Conservation (phyloP, 1,284 basidiomycete species). For the Dichomitus squalens region DNA sequence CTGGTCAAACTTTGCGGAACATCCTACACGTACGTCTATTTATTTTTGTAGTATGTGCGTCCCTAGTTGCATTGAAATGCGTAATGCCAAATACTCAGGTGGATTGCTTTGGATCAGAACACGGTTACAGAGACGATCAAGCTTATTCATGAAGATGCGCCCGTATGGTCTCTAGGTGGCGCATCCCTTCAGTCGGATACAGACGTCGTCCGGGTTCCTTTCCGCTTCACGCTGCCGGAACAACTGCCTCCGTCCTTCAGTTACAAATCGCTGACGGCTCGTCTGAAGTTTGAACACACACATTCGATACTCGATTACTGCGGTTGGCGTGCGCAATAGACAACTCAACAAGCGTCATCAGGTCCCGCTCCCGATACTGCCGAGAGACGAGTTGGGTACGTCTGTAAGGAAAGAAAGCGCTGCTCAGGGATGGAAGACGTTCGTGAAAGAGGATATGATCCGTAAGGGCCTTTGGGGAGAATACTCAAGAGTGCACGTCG, state of each 20-base stretch:
- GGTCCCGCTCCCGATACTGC: conserved; percentile 23
- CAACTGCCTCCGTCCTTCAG: conserved; percentile 28
- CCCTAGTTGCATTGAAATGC: background rate
- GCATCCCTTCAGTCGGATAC: conserved; percentile 20
- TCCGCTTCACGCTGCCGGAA: conserved; percentile 23
- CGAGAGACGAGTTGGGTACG: conserved; percentile 13
- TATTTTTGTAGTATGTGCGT: no score
- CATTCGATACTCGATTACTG: conserved; percentile 22
- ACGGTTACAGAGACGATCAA: background rate
- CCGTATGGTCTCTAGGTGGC: conserved; percentile 25
- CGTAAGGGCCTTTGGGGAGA: conserved; percentile 27
- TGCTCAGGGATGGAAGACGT: conserved; percentile 8
- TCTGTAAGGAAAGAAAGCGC: background rate
- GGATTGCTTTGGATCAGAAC: background rate
- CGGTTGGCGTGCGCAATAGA: conserved; percentile 24
- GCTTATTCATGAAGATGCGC: conserved; percentile 14
- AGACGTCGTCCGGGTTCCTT: conserved; percentile 26
- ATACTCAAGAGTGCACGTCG: conserved; percentile 19
- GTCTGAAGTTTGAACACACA: background rate
- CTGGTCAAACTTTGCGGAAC: conserved; percentile 8
- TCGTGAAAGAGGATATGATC: conserved; percentile 14
- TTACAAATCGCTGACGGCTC: background rate
- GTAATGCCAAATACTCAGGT: background rate
- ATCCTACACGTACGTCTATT: conserved; percentile 1
- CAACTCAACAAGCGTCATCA: conserved; percentile 17